phyloP scores from a whole-genome alignment of 192 early-diverging fungal species.

The Umbelopsis isabellina region DNA sequence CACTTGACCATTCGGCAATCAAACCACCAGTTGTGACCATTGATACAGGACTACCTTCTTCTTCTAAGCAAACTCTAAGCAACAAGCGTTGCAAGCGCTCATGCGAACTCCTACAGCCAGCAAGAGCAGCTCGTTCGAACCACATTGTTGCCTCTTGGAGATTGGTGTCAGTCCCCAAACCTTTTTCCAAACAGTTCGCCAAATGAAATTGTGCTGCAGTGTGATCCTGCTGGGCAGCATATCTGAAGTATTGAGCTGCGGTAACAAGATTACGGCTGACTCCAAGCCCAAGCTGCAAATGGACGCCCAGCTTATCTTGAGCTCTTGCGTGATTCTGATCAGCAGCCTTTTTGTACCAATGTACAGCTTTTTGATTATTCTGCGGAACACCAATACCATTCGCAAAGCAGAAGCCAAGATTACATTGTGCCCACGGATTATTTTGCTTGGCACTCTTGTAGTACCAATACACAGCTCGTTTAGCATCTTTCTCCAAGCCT shows the following conservation, averaged over 20 bases:
- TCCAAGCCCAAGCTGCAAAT: conserved; percentile 56
- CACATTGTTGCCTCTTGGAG: conserved; percentile 34
- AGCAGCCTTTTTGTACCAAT: conserved; percentile 62
- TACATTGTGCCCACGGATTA: conserved; percentile 85
- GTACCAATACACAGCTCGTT: conserved; percentile 68
- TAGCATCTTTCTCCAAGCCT: conserved; percentile 58
- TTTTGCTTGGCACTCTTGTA: conserved; percentile 67
- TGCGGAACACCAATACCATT: conserved; percentile 74
- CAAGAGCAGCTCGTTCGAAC: conserved; percentile 41
- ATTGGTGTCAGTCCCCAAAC: conserved; percentile 38
- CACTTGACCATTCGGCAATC: conserved; percentile 29
- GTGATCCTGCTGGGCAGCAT: conserved; percentile 70
- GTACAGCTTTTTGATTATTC: conserved; percentile 55
- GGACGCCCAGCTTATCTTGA: conserved; percentile 57
- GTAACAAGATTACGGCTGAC: conserved; percentile 44
- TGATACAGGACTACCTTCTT: conserved; percentile 5
- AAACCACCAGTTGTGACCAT: neutral
- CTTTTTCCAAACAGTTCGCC: conserved; percentile 55
- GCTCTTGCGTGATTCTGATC: conserved; percentile 61
- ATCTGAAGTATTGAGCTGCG: conserved; percentile 61
- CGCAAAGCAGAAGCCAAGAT: conserved; percentile 77
- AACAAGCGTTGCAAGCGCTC: conserved; percentile 52
- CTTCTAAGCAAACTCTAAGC: conserved; percentile 42
- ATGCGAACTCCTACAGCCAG: conserved; percentile 55
- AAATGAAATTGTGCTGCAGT: conserved; percentile 54